Base-by-base conservation (phyloP, 2,329 filamentous ascomycete genomes). In the Aspergillus chevalieri region DNA sequence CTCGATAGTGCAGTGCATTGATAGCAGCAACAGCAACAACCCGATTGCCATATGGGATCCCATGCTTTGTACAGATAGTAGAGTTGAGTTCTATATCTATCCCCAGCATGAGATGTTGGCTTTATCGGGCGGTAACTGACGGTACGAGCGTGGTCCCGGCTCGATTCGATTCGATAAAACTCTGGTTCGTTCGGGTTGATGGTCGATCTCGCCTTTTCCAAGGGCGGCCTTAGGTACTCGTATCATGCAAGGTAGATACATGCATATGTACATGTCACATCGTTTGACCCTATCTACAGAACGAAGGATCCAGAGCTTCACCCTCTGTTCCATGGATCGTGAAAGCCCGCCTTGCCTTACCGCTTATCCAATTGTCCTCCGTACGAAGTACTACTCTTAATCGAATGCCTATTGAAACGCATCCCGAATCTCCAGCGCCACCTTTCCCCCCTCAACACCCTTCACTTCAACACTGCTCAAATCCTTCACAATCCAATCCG, bases 401-500 rank as follows among this genome's bases (percentile, higher is more conserved):
- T 15, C 5, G 14, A 36, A 15, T 36, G 6, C 14, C n/a, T 65
- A 68, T 61, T 69, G 65, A 47, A 69, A 65, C 5, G 81, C 81
- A 67, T 89, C 77, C 51, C 70, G 73, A 57, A 94, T 81, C 72
- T 89, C 82, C 55, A 94, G 69, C 56, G 79, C 81, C 48, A 87
- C 78, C 55, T 71, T 72, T n/a, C 81, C 83, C 46, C 74, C 78
- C 52, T 77, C 73, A 56, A 71, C 72, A 47, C 78, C 75, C 60
- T 74, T 72, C 48, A 94, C 73, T 58, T 71, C 81, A 54, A 95
- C 81, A 56, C 86, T 90, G 50, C 78, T 75, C 72, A 95, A 76
- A 70, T 96, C 89, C 68, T 78, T 76, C 50, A 95, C 85, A 46
- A 95, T 83, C 84, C 87, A 95, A 73, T 95, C 89, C 42, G 91